A percentile compares a stretch with the other conserved stretches of the same genome.
Evolutionary conservation across 2,329 filamentous ascomycete species (phyloP).

Genomic region (Claviceps pazoutovae): DNA sequence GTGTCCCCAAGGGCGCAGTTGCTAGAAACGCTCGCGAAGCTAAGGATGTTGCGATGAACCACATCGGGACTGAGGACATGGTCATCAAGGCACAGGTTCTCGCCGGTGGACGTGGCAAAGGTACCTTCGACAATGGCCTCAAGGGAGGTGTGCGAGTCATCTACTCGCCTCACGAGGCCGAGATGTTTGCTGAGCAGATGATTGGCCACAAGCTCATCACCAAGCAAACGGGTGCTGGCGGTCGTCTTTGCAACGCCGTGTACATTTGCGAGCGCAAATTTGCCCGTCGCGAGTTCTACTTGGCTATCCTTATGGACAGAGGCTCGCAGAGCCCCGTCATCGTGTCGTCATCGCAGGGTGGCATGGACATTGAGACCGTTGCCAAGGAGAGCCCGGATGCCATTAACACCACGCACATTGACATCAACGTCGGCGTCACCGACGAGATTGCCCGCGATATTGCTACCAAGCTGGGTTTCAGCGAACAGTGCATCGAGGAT

Average conservation of each 20-base stretch:
- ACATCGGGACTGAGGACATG: slow-evolving; percentile 88
- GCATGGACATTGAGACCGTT: slow-evolving; percentile 98
- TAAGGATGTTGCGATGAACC: slow-evolving; percentile 68
- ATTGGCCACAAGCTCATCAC: slow-evolving; percentile 99
- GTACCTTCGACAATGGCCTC: slow-evolving; percentile 92
- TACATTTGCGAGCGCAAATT: slow-evolving; percentile 99
- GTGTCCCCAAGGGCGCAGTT: slow-evolving; percentile 79
- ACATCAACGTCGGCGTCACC: slow-evolving; percentile 90
- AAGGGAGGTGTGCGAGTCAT: slow-evolving; percentile 98
- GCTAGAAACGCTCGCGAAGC: slow-evolving; percentile 76
- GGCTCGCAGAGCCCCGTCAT: slow-evolving; percentile 83
- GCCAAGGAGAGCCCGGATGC: slow-evolving; percentile 96
- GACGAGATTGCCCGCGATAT: slow-evolving; percentile 88
- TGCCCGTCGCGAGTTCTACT: slow-evolving; percentile 95
- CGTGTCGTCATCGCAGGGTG: slow-evolving; percentile 93
- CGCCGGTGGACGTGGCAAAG: slow-evolving; percentile 94
- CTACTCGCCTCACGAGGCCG: slow-evolving; percentile 91
- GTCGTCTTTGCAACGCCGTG: slow-evolving; percentile 90
- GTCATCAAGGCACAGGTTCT: slow-evolving; percentile 99
- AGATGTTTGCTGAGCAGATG: slow-evolving; percentile 98
- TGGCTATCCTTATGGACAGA: slow-evolving; percentile 97
- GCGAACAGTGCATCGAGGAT: slow-evolving; percentile 90
- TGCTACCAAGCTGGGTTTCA: slow-evolving; percentile 87
- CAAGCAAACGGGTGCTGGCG: slow-evolving; percentile 92
- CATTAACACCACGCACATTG: slow-evolving; percentile 84